Base-by-base conservation (phyloP, 1,139 yeast genomes). In the Scheffersomyces parashehatae region DNA sequence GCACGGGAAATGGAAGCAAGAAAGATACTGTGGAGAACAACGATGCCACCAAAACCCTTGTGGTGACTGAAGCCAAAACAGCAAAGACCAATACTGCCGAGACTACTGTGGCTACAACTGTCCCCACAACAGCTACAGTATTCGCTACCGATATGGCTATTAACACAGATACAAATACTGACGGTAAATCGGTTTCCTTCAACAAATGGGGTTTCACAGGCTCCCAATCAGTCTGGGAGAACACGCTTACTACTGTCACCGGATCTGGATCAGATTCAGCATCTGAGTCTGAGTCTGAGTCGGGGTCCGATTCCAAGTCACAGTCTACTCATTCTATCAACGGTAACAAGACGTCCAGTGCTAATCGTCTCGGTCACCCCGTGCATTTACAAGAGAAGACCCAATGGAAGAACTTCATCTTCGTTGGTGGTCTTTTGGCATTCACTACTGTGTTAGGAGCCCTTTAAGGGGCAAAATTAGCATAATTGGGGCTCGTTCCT, bases 191-290 rank as follows among this genome's bases (percentile, higher is more conserved):
- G 5, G 64, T 42, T n/a, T 53, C 68, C 3, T 67, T 61, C 56
- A 73, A 73, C 54, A 70, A 70, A 50, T 73, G 67, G 66, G 78
- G 78, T 2, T 73, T 73, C 52, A 68, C 75, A 3, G 78, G 78
- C 0, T 52, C 64, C 3, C 75, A 73, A 51, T 61, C 69, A 0
- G 54, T 53, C 3, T 73, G 78, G 78, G 51, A 49, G 29, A 59
- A 54, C 7, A 47, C 51, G 8, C 36, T 43, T 15, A 41, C 56
- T 11, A 41, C 46, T 10, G 39, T 20, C 2, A 35, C 43, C 10
- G 37, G 29, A 11, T 42, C 49, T 12, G 41, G 28, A 37, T 32
- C 45, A 41, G 43, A 33, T 5, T 37, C 52, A 3, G 45, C 55
- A n/a, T 41, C 53, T 4, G 41, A 35, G 12, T 45, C 64, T 8